Conservation (phyloP, 176 grass and related monocot genomes). For the Triticum urartu region DNA sequence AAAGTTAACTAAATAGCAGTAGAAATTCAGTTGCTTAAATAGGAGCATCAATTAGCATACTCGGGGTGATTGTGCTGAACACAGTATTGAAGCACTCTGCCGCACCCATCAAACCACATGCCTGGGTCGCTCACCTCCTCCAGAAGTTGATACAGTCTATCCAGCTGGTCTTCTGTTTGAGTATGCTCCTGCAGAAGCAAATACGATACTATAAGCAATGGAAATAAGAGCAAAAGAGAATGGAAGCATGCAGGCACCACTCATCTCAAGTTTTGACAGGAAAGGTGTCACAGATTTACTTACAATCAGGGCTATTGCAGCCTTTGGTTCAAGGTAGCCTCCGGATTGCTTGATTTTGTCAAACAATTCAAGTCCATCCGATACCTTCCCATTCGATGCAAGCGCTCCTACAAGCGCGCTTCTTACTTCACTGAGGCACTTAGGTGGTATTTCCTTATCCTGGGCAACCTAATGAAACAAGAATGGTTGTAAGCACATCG, state of each 20-base stretch:
- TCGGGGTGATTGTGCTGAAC: slow-evolving; percentile 57
- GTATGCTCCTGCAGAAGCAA: slow-evolving; percentile 69
- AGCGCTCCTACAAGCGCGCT: slow-evolving; percentile 61
- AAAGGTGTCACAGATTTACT: slow-evolving; percentile 32
- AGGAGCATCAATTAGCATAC: slow-evolving; percentile 53
- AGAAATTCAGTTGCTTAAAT: slow-evolving; percentile 31
- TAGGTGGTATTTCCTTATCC: slow-evolving; percentile 60
- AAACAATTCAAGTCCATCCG: slow-evolving; percentile 63
- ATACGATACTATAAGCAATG: slow-evolving; percentile 18
- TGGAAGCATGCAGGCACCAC: slow-evolving; percentile 8
- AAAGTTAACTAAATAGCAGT: slow-evolving; percentile 31
- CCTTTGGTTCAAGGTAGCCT: slow-evolving; percentile 59
- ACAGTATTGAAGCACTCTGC: slow-evolving; percentile 72
- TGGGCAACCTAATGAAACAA: slow-evolving; percentile 62
- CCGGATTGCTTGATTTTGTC: slow-evolving; percentile 73
- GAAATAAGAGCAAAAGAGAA: slow-evolving; percentile 9
- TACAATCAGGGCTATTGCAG: slow-evolving; percentile 73
- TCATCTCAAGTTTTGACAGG: slow-evolving; percentile 5
- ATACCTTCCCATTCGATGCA: slow-evolving; percentile 72
- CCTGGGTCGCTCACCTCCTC: slow-evolving; percentile 62
- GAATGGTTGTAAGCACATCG: background rate
- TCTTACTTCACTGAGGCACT: slow-evolving; percentile 57
- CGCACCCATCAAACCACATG: slow-evolving; percentile 75
- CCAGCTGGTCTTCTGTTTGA: slow-evolving; percentile 67
- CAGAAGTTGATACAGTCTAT: slow-evolving; percentile 68